Evolutionary conservation across 495 filamentous ascomycete genomes (phyloP).

Genomic region (Tuber aestivum): DNA sequence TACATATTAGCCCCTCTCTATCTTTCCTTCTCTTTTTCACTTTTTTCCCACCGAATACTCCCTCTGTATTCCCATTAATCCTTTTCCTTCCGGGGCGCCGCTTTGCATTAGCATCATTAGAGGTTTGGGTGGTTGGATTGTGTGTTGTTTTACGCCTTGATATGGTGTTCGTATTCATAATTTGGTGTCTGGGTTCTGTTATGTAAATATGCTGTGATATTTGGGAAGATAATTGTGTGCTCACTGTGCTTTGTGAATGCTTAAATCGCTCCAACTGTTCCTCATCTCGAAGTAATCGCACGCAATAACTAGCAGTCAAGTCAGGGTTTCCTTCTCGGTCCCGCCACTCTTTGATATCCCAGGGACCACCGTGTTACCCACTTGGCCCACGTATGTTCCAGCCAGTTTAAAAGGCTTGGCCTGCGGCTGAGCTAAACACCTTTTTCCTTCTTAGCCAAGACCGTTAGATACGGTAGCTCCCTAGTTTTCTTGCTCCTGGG

Average conservation of each 20-base stretch:
- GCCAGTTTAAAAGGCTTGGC: background rate
- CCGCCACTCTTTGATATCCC: background rate
- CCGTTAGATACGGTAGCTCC: background rate
- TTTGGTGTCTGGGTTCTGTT: background rate
- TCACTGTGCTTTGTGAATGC: background rate
- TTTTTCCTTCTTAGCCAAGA: background rate
- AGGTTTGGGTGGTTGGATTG: conserved; percentile 3
- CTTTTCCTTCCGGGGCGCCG: background rate
- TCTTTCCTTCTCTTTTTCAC: background rate
- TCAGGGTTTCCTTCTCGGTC: conserved; percentile 5
- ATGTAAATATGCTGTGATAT: background rate
- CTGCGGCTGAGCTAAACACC: background rate
- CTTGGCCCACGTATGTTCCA: background rate
- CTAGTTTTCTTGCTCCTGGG: background rate
- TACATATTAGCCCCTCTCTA: background rate
- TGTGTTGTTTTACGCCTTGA: background rate
- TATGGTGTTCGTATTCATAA: background rate
- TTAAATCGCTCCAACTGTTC: background rate
- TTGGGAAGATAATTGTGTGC: background rate
- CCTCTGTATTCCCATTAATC: background rate
- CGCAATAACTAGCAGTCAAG: conserved; percentile 19
- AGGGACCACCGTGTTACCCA: background rate
- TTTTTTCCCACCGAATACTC: conserved; percentile 1
- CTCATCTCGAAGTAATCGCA: background rate
- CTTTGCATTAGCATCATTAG: conserved; percentile 3